Evolutionary conservation across 768 basidiomycete genomes (phyloP).

Genomic region (Lentinula lateritia): DNA sequence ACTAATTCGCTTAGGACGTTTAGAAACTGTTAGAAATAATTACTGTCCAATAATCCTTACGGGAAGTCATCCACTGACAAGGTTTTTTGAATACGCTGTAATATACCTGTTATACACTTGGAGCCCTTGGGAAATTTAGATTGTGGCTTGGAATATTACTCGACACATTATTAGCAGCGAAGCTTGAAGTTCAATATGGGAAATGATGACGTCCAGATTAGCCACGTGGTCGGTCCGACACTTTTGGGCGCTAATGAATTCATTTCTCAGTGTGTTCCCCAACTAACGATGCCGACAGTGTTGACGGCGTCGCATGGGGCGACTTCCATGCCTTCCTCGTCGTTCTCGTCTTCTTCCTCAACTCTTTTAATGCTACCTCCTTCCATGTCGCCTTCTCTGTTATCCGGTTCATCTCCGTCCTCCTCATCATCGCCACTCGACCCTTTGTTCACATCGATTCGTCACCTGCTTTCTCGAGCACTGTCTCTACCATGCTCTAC

Average conservation of each 20-base stretch:
- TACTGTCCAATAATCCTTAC: no score
- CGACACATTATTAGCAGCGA: no score
- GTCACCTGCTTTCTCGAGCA: conserved; percentile 60
- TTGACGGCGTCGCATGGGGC: conserved; percentile 1
- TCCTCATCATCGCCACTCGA: not conserved
- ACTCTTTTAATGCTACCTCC: not conserved
- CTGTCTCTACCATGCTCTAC: conserved; percentile 72
- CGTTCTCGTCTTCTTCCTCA: not conserved
- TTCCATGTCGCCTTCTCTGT: not conserved
- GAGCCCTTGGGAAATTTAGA: no score
- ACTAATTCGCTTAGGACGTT: no score
- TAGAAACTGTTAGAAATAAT: no score
- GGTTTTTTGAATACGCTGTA: no score
- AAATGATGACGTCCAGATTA: not conserved
- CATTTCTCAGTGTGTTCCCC: not conserved
- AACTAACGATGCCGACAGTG: not conserved
- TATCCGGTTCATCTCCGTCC: not conserved
- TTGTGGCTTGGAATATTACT: no score
- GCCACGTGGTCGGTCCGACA: not conserved
- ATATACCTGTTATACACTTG: no score
- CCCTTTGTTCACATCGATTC: conserved; percentile 43
- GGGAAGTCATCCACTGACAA: no score
- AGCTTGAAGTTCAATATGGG: no score
- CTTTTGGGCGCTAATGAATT: not conserved
- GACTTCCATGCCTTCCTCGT: not conserved